These are phyloP conservation scores for Aspergillus spinulosporus DNA, from an alignment of 2,329 filamentous ascomycete genomes.

Conservation along the genomic window DNA sequence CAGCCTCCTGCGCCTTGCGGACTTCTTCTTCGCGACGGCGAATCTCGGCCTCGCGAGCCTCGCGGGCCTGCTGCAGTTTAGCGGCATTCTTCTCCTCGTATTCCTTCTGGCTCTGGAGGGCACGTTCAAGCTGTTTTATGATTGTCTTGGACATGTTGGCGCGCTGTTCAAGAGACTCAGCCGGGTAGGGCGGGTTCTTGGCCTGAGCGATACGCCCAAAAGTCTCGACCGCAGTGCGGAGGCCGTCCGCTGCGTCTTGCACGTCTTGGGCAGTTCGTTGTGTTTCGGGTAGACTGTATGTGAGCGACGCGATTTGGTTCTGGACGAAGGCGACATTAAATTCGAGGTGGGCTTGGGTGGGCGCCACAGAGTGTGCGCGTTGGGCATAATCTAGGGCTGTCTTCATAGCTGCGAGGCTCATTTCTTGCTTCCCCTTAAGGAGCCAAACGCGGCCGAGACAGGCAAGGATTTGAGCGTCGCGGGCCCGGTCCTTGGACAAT, in stretches of 20 bases:
- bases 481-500: constrained; percentile 73
- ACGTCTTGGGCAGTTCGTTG: constrained; percentile 79
- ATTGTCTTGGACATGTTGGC: constrained; percentile 98
- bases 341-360: constrained; percentile 85
- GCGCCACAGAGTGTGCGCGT: constrained; percentile 71
- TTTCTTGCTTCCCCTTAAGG: constrained; percentile 71
- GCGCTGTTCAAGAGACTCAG: constrained; percentile 86
- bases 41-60: constrained; percentile 77
- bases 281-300: constrained; percentile 72
- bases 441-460: constrained; percentile 88
- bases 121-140: constrained; percentile 84
- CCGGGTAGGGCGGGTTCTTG: constrained; percentile 79
- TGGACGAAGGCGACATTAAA: constrained; percentile 99
- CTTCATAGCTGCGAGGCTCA: constrained; percentile 62
- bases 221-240: constrained; percentile 80
- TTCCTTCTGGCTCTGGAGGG: constrained; percentile 78
- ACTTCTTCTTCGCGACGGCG: constrained; percentile 75
- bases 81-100: constrained; percentile 92
- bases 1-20: constrained; percentile 65
- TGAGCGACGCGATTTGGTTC: constrained; percentile 82
- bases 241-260: constrained; percentile 72
- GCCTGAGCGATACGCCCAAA: constrained; percentile 61
- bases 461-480: constrained; percentile 76
- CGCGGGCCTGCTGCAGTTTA: constrained; percentile 77
- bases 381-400: constrained; percentile 64